Evolutionary conservation across 2,329 filamentous ascomycete species (phyloP), one percentile per base, ranked within the genome.

Genomic region (Myriosclerotinia scirpicola): DNA sequence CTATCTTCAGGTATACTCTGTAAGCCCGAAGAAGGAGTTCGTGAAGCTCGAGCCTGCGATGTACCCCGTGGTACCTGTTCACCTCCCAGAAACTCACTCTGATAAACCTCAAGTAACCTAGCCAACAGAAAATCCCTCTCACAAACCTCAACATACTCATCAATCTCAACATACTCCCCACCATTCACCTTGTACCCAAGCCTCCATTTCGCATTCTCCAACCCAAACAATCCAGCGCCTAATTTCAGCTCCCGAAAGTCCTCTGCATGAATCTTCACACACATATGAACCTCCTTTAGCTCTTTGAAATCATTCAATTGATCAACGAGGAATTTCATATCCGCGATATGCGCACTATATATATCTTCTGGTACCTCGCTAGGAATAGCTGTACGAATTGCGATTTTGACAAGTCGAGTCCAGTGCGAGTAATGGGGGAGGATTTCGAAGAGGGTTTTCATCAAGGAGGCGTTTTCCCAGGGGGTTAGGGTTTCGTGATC

Each of bases 391-490:
- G 46, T 22, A 5, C 8, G 46, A 50, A 50, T 22, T 2, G n/a
- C n/a, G 3, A 50, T 50, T 50, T 22, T 12, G 46, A 11, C 4
- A 1, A 50, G 9, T 11, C 22, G 46, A 3, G 46, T 14, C 14
- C 34, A 60, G 14, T 22, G 34, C 11, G 58, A 7, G 44, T 60
- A 60, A 14, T 50, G 30, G 1, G 44, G 58, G 58, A 60, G 58
- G 30, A 60, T 60, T 14, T 15, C 5, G 7, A 36, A 20, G 30
- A 60, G 30, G 8, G 44, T 17, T 14, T 15, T 9, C 2, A 60
- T 17, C 2, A 8, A 38, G 2, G 8, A 17, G n/a, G 44, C 20
- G 1, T 26, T 60, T 54, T 50, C 20, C n/a, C 5, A 20, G 3
- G 11, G 30, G 52, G 5, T 54, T 36, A 1, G 20, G 42, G 3